phyloP scores from a whole-genome alignment of 2,329 filamentous ascomycete species.

The Trichoderma asperellum region DNA sequence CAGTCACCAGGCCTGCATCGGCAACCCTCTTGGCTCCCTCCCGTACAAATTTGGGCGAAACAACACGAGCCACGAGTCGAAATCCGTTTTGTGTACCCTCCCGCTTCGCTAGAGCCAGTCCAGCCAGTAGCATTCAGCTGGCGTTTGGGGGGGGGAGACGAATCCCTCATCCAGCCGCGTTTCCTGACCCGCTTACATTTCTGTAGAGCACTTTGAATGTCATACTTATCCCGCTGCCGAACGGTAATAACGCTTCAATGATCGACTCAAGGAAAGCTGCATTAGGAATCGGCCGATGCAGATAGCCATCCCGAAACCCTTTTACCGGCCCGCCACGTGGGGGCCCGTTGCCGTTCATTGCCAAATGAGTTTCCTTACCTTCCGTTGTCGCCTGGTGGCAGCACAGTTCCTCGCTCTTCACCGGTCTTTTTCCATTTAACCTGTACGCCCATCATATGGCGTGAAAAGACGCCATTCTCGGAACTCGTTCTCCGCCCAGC shows the following conservation, averaged over 20 bases:
- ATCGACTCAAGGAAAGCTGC: constrained; percentile 28
- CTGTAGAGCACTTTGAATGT: not conserved
- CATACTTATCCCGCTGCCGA: not conserved
- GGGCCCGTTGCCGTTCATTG: constrained; percentile 1
- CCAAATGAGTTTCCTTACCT: not conserved
- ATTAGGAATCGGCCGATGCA: constrained; percentile 29
- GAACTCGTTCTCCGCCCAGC: not conserved
- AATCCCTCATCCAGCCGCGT: not conserved
- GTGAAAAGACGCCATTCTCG: constrained; percentile 11
- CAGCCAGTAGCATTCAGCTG: not conserved
- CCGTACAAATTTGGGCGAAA: constrained; percentile 1
- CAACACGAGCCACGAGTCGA: constrained; percentile 22
- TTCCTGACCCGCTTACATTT: not conserved
- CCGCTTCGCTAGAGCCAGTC: not conserved
- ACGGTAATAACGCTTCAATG: constrained; percentile 11
- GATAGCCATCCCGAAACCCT: constrained; percentile 18
- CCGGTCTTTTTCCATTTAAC: constrained; percentile 22
- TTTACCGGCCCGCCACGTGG: constrained; percentile 27
- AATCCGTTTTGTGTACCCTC: constrained; percentile 22
- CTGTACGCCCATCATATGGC: constrained; percentile 14
- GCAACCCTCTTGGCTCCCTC: constrained; percentile 21
- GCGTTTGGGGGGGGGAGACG: not conserved
- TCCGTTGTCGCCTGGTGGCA: not conserved
- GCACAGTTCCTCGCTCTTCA: constrained; percentile 1
- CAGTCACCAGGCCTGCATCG: constrained; percentile 19